Percentiles rank a stretch among this genome's conserved stretches.
These are phyloP conservation scores for Barnettozyma californica DNA, from an alignment of 805 yeast genomes.

Conservation along the genomic window DNA sequence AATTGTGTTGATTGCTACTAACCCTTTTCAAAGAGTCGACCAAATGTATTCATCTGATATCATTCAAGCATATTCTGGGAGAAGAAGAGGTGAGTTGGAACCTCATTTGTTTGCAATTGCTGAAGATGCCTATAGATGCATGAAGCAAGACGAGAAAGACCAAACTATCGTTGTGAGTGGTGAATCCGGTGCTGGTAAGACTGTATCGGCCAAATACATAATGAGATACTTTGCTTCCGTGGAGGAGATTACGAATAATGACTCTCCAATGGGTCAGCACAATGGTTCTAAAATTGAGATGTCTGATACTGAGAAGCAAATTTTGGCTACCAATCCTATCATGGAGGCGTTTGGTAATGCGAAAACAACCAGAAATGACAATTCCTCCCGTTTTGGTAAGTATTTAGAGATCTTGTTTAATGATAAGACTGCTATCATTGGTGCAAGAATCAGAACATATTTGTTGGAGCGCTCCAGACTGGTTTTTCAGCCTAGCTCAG, in stretches of 20 bases:
- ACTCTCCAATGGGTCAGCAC: conserved; percentile 34
- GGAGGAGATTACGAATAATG: conserved; percentile 42
- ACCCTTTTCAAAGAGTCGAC: conserved; percentile 91
- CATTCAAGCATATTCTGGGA: conserved; percentile 91
- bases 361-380: conserved; percentile 93
- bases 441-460: conserved; percentile 92
- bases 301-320: conserved; percentile 89
- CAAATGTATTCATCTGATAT: conserved; percentile 87
- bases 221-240: conserved; percentile 98
- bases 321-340: conserved; percentile 93
- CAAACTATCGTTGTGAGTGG: conserved; percentile 97
- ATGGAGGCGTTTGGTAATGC: conserved; percentile 99
- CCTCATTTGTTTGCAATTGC: conserved; percentile 98
- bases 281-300: conserved; percentile 49
- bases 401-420: conserved; percentile 89
- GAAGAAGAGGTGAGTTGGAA: conserved; percentile 88
- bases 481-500: conserved; percentile 87
- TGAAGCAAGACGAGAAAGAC: conserved; percentile 79
- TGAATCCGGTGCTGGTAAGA: conserved; percentile 98
- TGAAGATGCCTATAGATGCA: conserved; percentile 93
- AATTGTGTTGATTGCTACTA: conserved; percentile 91
- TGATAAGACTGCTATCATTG: conserved; percentile 69
- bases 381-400: conserved; percentile 96
- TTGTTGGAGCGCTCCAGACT: conserved; percentile 88
- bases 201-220: conserved; percentile 93